Conservation (phyloP, 352 stramenopile genomes). For the Sclerospora graminicola region DNA sequence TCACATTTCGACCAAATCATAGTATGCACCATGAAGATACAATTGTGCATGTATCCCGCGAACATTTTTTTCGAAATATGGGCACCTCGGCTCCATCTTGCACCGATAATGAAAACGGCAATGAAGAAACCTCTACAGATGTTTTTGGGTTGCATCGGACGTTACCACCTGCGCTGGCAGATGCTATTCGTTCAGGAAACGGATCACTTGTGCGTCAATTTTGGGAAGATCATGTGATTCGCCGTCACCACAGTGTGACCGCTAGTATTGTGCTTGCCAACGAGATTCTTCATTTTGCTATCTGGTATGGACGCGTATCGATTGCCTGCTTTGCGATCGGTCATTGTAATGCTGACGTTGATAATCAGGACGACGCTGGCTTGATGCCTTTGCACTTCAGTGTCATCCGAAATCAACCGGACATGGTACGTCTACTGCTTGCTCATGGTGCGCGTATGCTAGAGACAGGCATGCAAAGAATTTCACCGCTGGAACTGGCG, state of each 20-base stretch:
- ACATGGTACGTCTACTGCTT: conserved; percentile 61
- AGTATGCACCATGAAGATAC: conserved; percentile 42
- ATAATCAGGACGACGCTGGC: conserved; percentile 55
- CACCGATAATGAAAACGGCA: conserved; percentile 13
- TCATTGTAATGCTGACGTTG: conserved; percentile 46
- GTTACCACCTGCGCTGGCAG: conserved; percentile 39
- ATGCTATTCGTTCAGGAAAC: conserved; percentile 31
- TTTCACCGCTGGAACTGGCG: conserved; percentile 50
- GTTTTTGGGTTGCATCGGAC: conserved; percentile 52
- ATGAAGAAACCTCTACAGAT: conserved; percentile 24
- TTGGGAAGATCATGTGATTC: conserved; percentile 41
- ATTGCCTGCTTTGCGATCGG: conserved; percentile 62
- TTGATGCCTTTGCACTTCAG: conserved; percentile 74
- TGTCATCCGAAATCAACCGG: conserved; percentile 65
- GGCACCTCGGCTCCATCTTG: conserved; percentile 11
- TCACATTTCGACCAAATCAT: conserved; percentile 42
- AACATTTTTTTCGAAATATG: conserved; percentile 30
- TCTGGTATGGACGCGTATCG: conserved; percentile 51
- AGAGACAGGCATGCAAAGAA: conserved; percentile 19
- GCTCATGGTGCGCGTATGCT: conserved; percentile 32
- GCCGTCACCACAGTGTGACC: conserved; percentile 9
- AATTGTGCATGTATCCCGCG: conserved; percentile 36
- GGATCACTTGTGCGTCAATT: conserved; percentile 23
- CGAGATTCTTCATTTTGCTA: conserved; percentile 68
- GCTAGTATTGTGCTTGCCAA: conserved; percentile 45